Evolutionary conservation across 805 yeast species (phyloP), one percentile per base, ranked within the genome.

Genomic region (Kluyveromyces aestuarii): DNA sequence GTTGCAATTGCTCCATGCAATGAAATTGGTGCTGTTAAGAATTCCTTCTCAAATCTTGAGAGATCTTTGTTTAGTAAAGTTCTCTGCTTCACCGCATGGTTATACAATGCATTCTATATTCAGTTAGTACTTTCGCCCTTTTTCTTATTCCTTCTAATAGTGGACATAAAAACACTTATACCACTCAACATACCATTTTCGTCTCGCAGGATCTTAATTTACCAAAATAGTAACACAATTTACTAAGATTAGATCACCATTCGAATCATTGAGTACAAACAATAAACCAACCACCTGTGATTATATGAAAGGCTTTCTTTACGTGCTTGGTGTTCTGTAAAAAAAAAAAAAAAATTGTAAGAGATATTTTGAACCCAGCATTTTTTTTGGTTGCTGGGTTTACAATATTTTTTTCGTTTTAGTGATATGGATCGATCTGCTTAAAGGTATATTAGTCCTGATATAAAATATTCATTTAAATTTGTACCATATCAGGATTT

Each of bases 81-180:
- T 30, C 88, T 79, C 66, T 90, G 96, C 65, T 87, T 88, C 48
- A 85, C 74, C 8, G 96, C 96, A 65, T 87, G 95, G 68, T 87
- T 91, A 69, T 84, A 88, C 46, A 90, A 72, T 27, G 96, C 82
- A 68, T 89, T 90, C 98, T 75, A 45, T 8, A 6, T n/a, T 40
- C 21, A 10, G 42, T 40, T 40, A 40, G 42, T 40, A 40, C 35
- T 30, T 30, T 30, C 35, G 35, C 35, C 11, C 35, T 30, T 30
- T 30, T 13, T 30, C 14, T 13, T 30, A 30, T 13, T 30, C 11
- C 35, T 30, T 30, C 35, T 11, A 3, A 30, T 30, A 10, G 14
- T 5, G 8, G 4, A 30, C 4, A 30, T 10, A 7, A 30, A 10
- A 30, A 30, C 4, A 30, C 35, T 30, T 11, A 5, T 5, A 3